phyloP scores from a whole-genome alignment of 2,329 filamentous ascomycete genomes.

The Didymella arachidicola region DNA sequence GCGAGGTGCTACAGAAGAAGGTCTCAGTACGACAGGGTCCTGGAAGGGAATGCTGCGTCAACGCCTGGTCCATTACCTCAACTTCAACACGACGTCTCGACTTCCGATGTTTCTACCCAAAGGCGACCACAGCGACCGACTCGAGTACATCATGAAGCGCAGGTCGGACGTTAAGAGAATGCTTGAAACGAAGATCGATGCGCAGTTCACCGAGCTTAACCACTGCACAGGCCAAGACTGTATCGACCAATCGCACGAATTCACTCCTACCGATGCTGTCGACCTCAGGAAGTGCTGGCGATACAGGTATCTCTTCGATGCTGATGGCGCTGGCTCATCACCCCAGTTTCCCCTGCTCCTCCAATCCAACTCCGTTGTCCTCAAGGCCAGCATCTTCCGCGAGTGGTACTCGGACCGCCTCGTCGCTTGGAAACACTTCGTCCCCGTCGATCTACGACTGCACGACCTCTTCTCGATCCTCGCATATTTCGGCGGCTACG shows the following conservation, averaged over 20 bases:
- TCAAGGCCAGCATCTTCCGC: conserved; percentile 75
- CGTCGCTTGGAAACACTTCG: conserved; percentile 80
- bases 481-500: conserved; percentile 68
- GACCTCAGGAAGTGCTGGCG: conserved; percentile 67
- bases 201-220: conserved; percentile 64
- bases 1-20: conserved; percentile 71
- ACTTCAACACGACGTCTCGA: conserved; percentile 40
- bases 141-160: conserved; percentile 64
- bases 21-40: conserved; percentile 59
- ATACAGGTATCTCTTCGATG: conserved; percentile 74
- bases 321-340: conserved; percentile 73
- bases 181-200: conserved; percentile 59
- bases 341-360: conserved; percentile 71
- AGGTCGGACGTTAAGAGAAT: conserved; percentile 62
- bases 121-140: conserved; percentile 61
- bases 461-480: conserved; percentile 77
- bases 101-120: conserved; percentile 45
- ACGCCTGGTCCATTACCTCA: conserved; percentile 71
- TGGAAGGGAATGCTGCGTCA: conserved; percentile 75
- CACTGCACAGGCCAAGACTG: conserved; percentile 66
- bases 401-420: conserved; percentile 82
- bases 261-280: conserved; percentile 56
- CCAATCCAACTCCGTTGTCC: conserved; percentile 70
- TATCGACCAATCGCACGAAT: conserved; percentile 60
- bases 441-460: conserved; percentile 76